Conservation (phyloP, 129 eudicot genomes). For the Artemisia argyi region DNA sequence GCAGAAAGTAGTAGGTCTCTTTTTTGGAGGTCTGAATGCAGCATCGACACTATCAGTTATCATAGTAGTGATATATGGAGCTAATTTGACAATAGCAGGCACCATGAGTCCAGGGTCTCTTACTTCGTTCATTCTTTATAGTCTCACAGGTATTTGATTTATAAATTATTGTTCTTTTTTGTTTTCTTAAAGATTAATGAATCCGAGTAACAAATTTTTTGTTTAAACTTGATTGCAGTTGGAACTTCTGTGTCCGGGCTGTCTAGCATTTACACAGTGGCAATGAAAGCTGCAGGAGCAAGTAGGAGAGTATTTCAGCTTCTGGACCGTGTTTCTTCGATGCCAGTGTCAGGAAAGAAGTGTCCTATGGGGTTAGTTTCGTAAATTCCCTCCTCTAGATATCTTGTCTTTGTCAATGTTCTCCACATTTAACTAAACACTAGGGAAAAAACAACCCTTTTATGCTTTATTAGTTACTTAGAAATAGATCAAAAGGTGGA, state of each 20-base stretch:
- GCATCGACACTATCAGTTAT: constrained; percentile 90
- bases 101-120: constrained; percentile 74
- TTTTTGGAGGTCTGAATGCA: constrained; percentile 87
- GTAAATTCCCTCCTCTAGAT: constrained; percentile 3
- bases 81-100: constrained; percentile 73
- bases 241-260: constrained; percentile 80
- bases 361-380: constrained; percentile 84
- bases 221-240: constrained; percentile 50
- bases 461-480: no score
- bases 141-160: constrained; percentile 68
- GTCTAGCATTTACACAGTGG: constrained; percentile 79
- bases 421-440: no score
- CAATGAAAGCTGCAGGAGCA: constrained; percentile 98
- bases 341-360: constrained; percentile 77
- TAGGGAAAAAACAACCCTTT: no score
- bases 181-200: constrained; percentile 10
- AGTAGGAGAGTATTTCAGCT: constrained; percentile 95
- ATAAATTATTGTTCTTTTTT: neutral
- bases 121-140: constrained; percentile 94
- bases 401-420: neutral
- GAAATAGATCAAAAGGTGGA: no score
- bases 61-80: constrained; percentile 85
- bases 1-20: constrained; percentile 83
- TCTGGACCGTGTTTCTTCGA: constrained; percentile 82
- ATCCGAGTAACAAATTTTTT: neutral